Evolutionary conservation across 164 flowering plant species (phyloP).

Genomic region (Magnolia changhungtana): DNA sequence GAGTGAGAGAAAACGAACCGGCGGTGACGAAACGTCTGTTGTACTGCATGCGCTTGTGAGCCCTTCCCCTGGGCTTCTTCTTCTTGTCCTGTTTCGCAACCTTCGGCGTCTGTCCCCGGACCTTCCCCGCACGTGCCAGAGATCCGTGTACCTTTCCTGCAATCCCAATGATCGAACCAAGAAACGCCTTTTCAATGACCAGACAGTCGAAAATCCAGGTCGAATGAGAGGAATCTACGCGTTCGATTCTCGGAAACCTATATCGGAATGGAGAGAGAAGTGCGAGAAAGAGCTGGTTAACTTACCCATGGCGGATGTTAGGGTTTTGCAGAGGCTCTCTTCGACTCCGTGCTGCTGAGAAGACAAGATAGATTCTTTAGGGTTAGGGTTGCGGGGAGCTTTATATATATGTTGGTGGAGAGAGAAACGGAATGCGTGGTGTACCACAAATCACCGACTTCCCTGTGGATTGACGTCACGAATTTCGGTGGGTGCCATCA

Average conservation of each 20-base stretch:
- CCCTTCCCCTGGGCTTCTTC: slow-evolving; percentile 92
- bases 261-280: neutral
- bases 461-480: too few relatives aligned
- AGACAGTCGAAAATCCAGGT: neutral
- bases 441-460: too few relatives aligned
- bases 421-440: too few relatives aligned
- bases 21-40: slow-evolving; percentile 92
- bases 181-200: neutral
- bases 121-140: slow-evolving; percentile 94
- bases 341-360: neutral
- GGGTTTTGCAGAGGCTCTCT: neutral
- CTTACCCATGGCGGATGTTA: slow-evolving; percentile 8
- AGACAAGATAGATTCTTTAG: neutral
- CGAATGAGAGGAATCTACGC: too few relatives aligned
- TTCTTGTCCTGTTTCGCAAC: slow-evolving; percentile 93
- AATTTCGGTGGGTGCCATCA: too few relatives aligned
- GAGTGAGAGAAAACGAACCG: slow-evolving; percentile 31
- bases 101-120: slow-evolving; percentile 88
- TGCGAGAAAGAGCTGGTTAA: neutral
- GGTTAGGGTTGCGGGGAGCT: neutral
- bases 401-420: neutral
- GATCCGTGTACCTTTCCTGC: slow-evolving; percentile 93
- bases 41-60: slow-evolving; percentile 91
- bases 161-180: neutral
- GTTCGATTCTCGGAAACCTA: neutral